phyloP scores from a whole-genome alignment of 2,329 filamentous ascomycete genomes.

The Aspergillus ruber region DNA sequence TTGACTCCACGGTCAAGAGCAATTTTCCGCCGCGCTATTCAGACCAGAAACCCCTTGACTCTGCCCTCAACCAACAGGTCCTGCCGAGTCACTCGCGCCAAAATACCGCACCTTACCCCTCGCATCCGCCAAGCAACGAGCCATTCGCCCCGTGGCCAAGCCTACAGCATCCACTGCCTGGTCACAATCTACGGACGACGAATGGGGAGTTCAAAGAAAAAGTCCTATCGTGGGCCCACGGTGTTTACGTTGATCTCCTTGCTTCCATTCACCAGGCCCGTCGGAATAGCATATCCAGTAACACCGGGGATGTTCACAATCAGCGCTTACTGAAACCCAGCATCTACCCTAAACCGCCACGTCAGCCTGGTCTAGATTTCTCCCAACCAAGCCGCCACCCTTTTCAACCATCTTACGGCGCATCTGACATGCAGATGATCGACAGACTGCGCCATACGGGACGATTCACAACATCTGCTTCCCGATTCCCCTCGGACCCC shows the following conservation, averaged over 20 bases:
- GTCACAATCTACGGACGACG: constrained; percentile 19
- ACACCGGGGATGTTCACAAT: constrained; percentile 32
- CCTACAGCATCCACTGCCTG: constrained; percentile 16
- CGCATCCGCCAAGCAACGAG: constrained; percentile 16
- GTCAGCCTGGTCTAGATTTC: constrained; percentile 49
- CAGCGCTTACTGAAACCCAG: constrained; percentile 46
- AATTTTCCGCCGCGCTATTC: constrained; percentile 34
- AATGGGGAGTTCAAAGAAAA: constrained; percentile 60
- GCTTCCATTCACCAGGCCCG: constrained; percentile 54
- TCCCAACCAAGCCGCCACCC: constrained; percentile 24
- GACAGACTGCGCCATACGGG: constrained; percentile 28
- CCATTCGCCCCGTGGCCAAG: constrained; percentile 21
- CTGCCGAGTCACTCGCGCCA: constrained; percentile 23
- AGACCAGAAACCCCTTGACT: constrained; percentile 25
- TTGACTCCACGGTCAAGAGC: constrained; percentile 25
- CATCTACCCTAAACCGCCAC: constrained; percentile 57
- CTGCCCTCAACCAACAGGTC: constrained; percentile 20
- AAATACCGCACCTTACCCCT: constrained; percentile 13
- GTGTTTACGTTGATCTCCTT: constrained; percentile 65
- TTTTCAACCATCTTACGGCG: constrained; percentile 15
- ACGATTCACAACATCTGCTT: constrained; percentile 23
- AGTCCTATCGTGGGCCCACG: constrained; percentile 63
- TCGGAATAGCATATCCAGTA: constrained; percentile 44
- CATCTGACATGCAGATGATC: constrained; percentile 22
- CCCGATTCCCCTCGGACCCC: constrained; percentile 25